Conservation (phyloP, 495 filamentous ascomycete genomes). For the Xylaria intraflava region DNA sequence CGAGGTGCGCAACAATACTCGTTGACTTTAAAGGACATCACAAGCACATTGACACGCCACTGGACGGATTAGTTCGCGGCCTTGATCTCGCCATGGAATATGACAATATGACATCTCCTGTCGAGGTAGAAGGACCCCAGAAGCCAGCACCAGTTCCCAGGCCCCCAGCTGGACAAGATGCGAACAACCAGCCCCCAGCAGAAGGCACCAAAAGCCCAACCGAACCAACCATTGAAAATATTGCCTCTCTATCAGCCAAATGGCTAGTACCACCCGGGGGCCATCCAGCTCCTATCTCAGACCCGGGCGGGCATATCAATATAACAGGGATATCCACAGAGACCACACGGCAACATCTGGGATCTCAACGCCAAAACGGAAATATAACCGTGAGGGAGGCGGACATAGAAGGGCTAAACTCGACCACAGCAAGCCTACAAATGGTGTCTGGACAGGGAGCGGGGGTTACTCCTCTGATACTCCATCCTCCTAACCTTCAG, state of each 20-base stretch:
- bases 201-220: slow-evolving; percentile 1
- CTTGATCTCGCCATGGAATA: slow-evolving; percentile 18
- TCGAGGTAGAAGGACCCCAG: slow-evolving; percentile 13
- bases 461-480: not conserved
- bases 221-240: slow-evolving; percentile 2
- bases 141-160: not conserved
- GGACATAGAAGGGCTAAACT: not conserved
- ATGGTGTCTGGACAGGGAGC: not conserved
- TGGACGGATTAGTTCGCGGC: slow-evolving; percentile 17
- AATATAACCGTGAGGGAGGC: not conserved
- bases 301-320: not conserved
- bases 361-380: not conserved
- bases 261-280: slow-evolving; percentile 6
- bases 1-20: slow-evolving; percentile 2
- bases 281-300: not conserved
- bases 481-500: not conserved
- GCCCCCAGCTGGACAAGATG: not conserved
- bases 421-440: not conserved
- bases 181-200: not conserved
- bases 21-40: slow-evolving; percentile 7
- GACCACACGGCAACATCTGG: not conserved
- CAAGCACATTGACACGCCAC: not conserved
- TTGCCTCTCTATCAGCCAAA: slow-evolving; percentile 1
- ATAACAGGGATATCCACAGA: not conserved
- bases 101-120: slow-evolving; percentile 16